Base-by-base conservation (phyloP, 2,329 filamentous ascomycete species). In the Colletotrichum scovillei region DNA sequence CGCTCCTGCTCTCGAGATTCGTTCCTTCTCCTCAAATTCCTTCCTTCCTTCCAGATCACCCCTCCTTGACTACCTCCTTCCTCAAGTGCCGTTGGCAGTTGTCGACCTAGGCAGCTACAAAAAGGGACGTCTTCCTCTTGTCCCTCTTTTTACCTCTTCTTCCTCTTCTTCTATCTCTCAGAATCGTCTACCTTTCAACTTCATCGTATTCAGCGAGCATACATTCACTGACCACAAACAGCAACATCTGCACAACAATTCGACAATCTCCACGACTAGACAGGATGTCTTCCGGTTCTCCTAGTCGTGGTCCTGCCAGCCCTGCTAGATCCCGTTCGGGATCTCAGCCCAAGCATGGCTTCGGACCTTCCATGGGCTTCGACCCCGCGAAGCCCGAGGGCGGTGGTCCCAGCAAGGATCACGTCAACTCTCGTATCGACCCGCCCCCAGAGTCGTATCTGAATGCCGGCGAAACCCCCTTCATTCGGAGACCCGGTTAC, bases 381-480 rank as follows among this genome's bases (percentile, higher is more conserved):
- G 87, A 88, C 73, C 86, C 87, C 2, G 86, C 84, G 7, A 77
- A 81, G 8, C 78, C 82, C 16, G 74, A 82, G 49, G 73, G 78
- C 4, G 67, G 73, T 0, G 67, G 73, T 0, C 53, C 64, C n/a
- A 69, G 74, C 14, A 72, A 77, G 2, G 75, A 78, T 5, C 85
- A 85, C 73, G 78, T 78, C 0, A 85, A 86, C 64, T 85, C 82
- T 0, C 88, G 89, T 6, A 83, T 91, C 75, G 90, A 92, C 67
- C 78, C 92, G 0, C 90, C 90, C 0, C 82, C 89, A 0, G 89
- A 91, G 76, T 90, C 90, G 0, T 92, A 88, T 75, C 11, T 83
- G 78, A 73, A 75, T 8, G 68, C 76, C 0, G 76, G 76, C 3
- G 76, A 78, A 12, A 78, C 78, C n/a, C 80, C 80, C 0, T 87